Base-by-base conservation (phyloP, 129 eudicot species). In the Chrysanthemum lavandulifolium region DNA sequence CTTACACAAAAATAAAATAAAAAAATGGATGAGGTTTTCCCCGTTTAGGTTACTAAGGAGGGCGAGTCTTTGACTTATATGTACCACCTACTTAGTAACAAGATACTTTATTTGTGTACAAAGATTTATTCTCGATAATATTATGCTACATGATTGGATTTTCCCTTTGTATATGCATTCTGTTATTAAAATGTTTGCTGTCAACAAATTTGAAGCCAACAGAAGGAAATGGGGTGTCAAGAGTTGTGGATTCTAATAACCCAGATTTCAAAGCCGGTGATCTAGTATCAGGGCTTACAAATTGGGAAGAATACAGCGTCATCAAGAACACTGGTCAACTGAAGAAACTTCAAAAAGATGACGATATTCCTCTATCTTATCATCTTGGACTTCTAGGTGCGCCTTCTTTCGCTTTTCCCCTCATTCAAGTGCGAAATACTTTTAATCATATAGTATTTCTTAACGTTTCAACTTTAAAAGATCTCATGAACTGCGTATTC, bases 171-270 rank as follows among this genome's bases (percentile, higher is more conserved):
- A 31, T 31, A 4, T 31, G 36, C 36, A 31, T 31, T 31, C 10
- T 40, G 9, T 40, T 40, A 40, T 1, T 40, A 10, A 40, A 1
- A 6, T 40, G 9, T 40, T 8, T 40, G 47, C 47, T 40, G 47
- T 40, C 47, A 40, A 40, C 47, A 40, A 40, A 40, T 1, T 12
- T 76, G 65, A 67, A 91, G 98, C 83, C 79, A 2, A 78, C 89
- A 48, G 90, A 89, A 81, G 96, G 98, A n/a, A 87, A 82, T 59
- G 98, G 96, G n/a, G 95, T 92, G 76, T 85, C 95, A 18, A 84
- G 75, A 79, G 96, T 92, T 43, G 16, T 92, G 77, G 92, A 84
- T 67, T 92, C 98, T 12, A 87, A 87, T 76, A 68, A 92, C 81
- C 88, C 88, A 14, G 71, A 82, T 13, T 89, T 92, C 72, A 87